A percentile compares a stretch with the other conserved stretches of the same genome.
Conservation (phyloP, 768 basidiomycete species). For the Termitomyces eurrhizus region DNA sequence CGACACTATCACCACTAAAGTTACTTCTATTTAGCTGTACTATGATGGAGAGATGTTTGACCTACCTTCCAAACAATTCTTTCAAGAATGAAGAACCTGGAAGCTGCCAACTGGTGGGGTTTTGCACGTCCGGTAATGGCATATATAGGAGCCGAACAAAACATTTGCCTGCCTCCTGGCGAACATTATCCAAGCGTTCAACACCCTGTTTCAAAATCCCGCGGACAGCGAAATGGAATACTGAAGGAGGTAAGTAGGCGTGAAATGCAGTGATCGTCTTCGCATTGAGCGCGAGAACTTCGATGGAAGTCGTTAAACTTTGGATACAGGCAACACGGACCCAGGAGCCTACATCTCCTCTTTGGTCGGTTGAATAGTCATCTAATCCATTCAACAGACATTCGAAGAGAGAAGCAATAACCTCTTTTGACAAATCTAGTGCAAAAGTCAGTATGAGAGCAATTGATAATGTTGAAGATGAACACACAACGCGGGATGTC, state of each 20-base stretch:
- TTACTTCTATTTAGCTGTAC: neutral
- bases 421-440: conserved; percentile 45
- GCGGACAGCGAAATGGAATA: conserved; percentile 53
- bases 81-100: conserved; percentile 43
- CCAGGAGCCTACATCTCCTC: conserved; percentile 98
- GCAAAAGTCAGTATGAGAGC: neutral
- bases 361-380: conserved; percentile 92
- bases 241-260: conserved; percentile 56
- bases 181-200: conserved; percentile 88
- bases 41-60: neutral
- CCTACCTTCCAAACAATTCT: conserved; percentile 52
- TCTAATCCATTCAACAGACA: conserved; percentile 67
- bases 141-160: conserved; percentile 49
- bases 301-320: conserved; percentile 53
- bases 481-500: conserved; percentile 18
- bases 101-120: conserved; percentile 48
- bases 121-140: conserved; percentile 36
- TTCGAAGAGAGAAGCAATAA: conserved; percentile 47
- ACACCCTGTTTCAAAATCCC: conserved; percentile 85
- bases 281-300: conserved; percentile 46
- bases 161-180: conserved; percentile 71
- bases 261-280: conserved; percentile 39
- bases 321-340: conserved; percentile 75
- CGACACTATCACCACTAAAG: conserved; percentile 32
- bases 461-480: neutral